Percentiles rank a stretch among this genome's conserved stretches.
These are phyloP conservation scores for Fusarium sp. DNA, from an alignment of 2,329 filamentous ascomycete genomes.

Conservation along the genomic window DNA sequence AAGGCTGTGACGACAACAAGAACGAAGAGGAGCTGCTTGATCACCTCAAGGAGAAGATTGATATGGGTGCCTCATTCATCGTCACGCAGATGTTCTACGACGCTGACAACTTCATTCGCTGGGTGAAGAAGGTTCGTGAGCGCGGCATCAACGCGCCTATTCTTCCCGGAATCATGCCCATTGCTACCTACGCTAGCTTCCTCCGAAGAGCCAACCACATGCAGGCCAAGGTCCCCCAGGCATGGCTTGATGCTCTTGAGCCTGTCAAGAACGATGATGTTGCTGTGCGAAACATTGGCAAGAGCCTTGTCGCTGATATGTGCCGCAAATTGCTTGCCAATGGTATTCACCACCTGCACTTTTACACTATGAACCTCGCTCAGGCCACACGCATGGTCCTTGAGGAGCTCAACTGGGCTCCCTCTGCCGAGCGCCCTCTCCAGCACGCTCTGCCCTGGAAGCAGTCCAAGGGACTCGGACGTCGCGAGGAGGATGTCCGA, in stretches of 20 bases:
- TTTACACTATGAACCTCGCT: constrained; percentile 99
- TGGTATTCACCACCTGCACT: constrained; percentile 92
- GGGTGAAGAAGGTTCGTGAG: constrained; percentile 89
- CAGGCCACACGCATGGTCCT: constrained; percentile 95
- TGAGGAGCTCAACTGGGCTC: constrained; percentile 88
- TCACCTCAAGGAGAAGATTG: constrained; percentile 97
- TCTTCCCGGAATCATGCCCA: constrained; percentile 88
- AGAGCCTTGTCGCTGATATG: constrained; percentile 88
- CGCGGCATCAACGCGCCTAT: constrained; percentile 89
- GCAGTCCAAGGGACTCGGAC: constrained; percentile 90
- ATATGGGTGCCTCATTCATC: constrained; percentile 93
- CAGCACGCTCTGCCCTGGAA: constrained; percentile 97
- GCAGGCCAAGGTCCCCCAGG: constrained; percentile 84
- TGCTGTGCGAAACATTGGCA: constrained; percentile 91
- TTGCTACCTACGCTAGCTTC: constrained; percentile 95
- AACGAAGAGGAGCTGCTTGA: constrained; percentile 88
- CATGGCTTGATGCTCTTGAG: constrained; percentile 87
- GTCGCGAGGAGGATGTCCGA: constrained; percentile 93
- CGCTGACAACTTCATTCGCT: constrained; percentile 92
- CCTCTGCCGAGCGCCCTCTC: constrained; percentile 82
- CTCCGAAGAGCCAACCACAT: constrained; percentile 92
- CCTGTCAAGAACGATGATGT: constrained; percentile 97
- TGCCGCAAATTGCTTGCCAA: constrained; percentile 87
- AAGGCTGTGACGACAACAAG: constrained; percentile 94
- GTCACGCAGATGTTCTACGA: constrained; percentile 99